Evolutionary conservation across 495 filamentous ascomycete genomes (phyloP), one percentile per base, ranked within the genome.

Genomic region (Penicillium pulvis): DNA sequence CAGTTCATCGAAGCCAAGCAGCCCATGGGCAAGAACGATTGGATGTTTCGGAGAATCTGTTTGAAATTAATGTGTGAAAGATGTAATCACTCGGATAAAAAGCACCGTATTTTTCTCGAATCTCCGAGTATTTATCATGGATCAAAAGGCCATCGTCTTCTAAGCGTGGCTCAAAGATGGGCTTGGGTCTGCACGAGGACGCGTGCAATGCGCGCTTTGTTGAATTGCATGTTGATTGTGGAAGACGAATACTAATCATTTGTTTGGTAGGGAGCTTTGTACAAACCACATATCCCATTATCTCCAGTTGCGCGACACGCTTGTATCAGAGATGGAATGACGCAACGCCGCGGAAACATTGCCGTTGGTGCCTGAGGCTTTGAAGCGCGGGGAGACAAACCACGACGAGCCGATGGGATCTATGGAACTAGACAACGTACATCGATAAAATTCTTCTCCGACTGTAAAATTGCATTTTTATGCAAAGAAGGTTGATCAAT

Each of bases 1-100:
- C 49, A 97, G 76, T 70, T 96, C 88, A 56, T 92, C 87, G 71
- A 98, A 98, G 36, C 93, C 93, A 39, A 98, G 76, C 31, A 98
- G 80, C 42, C 93, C 93, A 76, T 98, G 93, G 8, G 92, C 91
- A 7, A 96, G 86, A 42, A 94, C 86, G 36, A 95, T 82, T 11
- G 89, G 89, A 63, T 92, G 64, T 68, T 87, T 86, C 14, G 88
- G 85, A 3, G 81, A 77, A 62, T 76, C 84, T 88, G 17, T 24
- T 24, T 8, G 10, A 47, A 12, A 12, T 10, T 47, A 10, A 14
- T 10, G 6, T 5, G 14, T 19, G n/a, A 19, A 23, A 23, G 0
- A 45, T 45, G 42, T 23, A 49, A 9, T 5, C 23, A 4, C 16
- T 16, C 9, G 7, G 44, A 36, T 42, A 31, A 49, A 4, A 39